phyloP scores from a whole-genome alignment of 176 grass and related monocot genomes.

The Bromus sterilis region DNA sequence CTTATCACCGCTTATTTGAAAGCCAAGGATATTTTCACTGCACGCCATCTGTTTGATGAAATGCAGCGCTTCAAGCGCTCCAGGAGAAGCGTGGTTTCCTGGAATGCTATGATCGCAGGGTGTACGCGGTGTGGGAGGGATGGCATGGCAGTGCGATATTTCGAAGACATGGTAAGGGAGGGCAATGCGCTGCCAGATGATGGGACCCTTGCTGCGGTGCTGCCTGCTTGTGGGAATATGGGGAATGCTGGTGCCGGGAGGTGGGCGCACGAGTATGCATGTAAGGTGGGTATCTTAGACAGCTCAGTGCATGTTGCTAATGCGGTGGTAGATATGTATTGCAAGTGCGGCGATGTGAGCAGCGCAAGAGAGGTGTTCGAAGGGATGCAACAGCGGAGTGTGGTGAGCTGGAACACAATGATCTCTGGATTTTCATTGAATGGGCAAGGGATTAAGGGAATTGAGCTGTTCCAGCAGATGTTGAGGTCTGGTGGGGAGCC shows the following conservation, averaged over 20 bases:
- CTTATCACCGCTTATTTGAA: conserved; percentile 18
- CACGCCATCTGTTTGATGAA: conserved; percentile 38
- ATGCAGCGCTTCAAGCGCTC: conserved; percentile 30
- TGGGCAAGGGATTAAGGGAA: conserved; percentile 32
- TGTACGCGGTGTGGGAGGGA: conserved; percentile 17
- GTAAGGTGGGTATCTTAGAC: conserved; percentile 6
- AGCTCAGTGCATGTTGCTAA: conserved; percentile 36
- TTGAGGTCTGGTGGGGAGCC: not conserved
- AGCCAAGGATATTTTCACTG: not conserved
- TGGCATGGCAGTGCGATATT: conserved; percentile 21
- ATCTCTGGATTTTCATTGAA: conserved; percentile 43
- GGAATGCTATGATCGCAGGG: conserved; percentile 47
- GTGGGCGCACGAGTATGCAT: conserved; percentile 36
- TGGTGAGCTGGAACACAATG: conserved; percentile 56
- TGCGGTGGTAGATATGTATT: conserved; percentile 56
- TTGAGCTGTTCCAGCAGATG: conserved; percentile 48
- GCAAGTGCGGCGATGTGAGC: conserved; percentile 50
- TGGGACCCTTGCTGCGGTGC: conserved; percentile 29
- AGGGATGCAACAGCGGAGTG: conserved; percentile 15
- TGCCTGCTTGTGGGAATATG: conserved; percentile 40
- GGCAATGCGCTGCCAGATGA: conserved; percentile 33
- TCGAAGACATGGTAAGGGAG: conserved; percentile 26
- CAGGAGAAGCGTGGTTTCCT: conserved; percentile 46
- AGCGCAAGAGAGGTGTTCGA: conserved; percentile 26
- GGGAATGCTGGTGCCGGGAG: conserved; percentile 29